Conservation (phyloP, 257 asterid species). For the Coffea eugenioides region DNA sequence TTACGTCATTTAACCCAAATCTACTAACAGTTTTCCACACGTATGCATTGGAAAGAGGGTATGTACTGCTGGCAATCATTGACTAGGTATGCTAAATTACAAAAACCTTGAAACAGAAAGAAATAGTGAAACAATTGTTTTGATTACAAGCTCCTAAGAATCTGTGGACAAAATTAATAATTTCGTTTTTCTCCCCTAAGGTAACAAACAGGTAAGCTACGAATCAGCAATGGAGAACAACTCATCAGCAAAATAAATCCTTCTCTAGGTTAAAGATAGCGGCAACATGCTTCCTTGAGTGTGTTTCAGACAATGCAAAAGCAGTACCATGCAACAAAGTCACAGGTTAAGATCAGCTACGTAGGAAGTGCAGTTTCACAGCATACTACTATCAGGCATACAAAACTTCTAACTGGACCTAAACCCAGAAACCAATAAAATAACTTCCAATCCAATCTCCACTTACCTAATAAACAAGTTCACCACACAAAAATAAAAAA, state of each 20-base stretch:
- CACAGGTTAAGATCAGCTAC: not conserved
- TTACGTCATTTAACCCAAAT: not conserved
- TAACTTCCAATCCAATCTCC: not conserved
- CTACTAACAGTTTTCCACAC: not conserved
- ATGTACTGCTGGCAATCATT: not conserved
- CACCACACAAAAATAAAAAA: not conserved
- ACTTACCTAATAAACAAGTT: not conserved
- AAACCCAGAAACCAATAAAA: not conserved
- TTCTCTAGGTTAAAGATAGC: not conserved
- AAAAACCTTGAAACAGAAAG: not conserved
- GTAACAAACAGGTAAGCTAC: not conserved
- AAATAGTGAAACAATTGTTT: not conserved
- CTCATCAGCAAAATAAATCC: not conserved
- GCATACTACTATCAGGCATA: not conserved
- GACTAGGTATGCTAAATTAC: not conserved
- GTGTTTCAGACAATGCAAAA: not conserved
- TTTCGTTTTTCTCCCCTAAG: not conserved
- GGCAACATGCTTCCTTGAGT: not conserved
- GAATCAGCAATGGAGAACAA: not conserved
- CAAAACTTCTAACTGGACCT: not conserved
- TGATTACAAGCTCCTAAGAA: not conserved
- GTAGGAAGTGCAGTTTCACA: not conserved
- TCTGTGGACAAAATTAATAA: not conserved
- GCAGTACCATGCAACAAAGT: not conserved
- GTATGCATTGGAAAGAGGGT: not conserved